phyloP scores from a whole-genome alignment of 306 rosid genomes.

The Ormosia semicastrata region DNA sequence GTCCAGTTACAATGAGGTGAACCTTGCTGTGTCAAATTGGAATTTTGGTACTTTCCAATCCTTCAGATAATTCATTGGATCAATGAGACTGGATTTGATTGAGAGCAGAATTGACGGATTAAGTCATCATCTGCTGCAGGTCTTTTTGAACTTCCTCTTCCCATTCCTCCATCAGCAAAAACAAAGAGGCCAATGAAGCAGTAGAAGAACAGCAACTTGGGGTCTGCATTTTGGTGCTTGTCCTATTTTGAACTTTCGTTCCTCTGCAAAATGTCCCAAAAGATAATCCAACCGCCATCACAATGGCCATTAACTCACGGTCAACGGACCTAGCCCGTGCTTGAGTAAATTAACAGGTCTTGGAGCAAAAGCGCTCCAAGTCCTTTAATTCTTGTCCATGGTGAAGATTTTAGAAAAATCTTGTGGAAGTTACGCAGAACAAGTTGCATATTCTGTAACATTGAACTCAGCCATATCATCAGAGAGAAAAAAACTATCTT shows the following conservation, averaged over 20 bases:
- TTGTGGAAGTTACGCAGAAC: no score
- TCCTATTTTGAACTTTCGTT: slow-evolving; percentile 28
- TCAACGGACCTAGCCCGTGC: no score
- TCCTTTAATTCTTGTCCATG: no score
- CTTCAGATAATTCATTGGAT: slow-evolving; percentile 53
- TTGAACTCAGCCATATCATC: neutral
- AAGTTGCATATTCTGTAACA: neutral
- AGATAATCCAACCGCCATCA: no score
- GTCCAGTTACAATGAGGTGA: slow-evolving; percentile 69
- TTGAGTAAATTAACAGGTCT: no score
- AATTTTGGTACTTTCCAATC: slow-evolving; percentile 61
- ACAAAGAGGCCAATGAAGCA: slow-evolving; percentile 48
- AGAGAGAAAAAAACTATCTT: neutral
- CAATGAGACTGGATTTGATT: slow-evolving; percentile 57
- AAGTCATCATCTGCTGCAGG: slow-evolving; percentile 41
- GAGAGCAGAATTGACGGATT: slow-evolving; percentile 54
- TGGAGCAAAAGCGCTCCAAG: no score
- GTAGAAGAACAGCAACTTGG: slow-evolving; percentile 46
- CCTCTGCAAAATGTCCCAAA: no score
- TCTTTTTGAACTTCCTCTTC: no score
- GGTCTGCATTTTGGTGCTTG: slow-evolving; percentile 44
- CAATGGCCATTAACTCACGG: no score
- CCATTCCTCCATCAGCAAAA: slow-evolving; percentile 40
- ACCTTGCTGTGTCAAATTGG: slow-evolving; percentile 20
- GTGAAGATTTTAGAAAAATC: no score